Evolutionary conservation across 768 basidiomycete genomes (phyloP).

Genomic region (Pulveroboletus ravenelii): DNA sequence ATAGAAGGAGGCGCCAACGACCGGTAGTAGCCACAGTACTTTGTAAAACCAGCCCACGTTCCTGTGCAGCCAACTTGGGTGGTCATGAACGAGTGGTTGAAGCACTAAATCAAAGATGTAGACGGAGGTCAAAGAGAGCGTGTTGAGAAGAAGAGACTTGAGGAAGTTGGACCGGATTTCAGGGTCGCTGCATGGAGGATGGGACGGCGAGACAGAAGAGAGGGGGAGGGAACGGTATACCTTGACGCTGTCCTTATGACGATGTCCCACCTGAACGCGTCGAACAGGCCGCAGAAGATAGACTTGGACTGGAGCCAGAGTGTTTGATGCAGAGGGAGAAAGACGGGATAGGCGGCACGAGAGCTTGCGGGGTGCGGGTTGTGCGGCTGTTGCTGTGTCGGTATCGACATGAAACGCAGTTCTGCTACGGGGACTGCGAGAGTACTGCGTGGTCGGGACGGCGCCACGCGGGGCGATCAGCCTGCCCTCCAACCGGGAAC

Average conservation of each 20-base stretch:
- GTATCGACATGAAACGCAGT: constrained; percentile 21
- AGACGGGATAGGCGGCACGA: constrained; percentile 60
- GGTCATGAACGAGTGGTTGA: constrained; percentile 58
- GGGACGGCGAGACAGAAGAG: constrained; percentile 6
- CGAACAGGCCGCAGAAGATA: constrained; percentile 55
- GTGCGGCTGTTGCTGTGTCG: constrained; percentile 1
- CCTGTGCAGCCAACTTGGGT: constrained; percentile 62
- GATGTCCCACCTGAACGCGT: constrained; percentile 70
- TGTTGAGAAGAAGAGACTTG: constrained; percentile 73
- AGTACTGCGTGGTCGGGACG: neutral
- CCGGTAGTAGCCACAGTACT: constrained; percentile 73
- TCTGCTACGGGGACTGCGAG: too few species aligned
- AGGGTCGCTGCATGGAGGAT: constrained; percentile 48
- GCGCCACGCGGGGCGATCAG: constrained; percentile 4
- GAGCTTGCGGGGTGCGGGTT: constrained; percentile 27
- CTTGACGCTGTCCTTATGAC: constrained; percentile 54
- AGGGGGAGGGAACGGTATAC: constrained; percentile 36
- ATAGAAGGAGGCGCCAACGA: constrained; percentile 72
- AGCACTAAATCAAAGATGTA: constrained; percentile 73
- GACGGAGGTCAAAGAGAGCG: constrained; percentile 64
- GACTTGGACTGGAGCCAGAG: constrained; percentile 56
- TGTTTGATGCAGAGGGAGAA: constrained; percentile 61
- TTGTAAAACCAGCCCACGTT: constrained; percentile 77
- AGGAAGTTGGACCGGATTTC: constrained; percentile 71
- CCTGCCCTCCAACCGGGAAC: constrained; percentile 10